Evolutionary conservation across 768 basidiomycete species (phyloP).

Genomic region (Xerocomellus intermedius): DNA sequence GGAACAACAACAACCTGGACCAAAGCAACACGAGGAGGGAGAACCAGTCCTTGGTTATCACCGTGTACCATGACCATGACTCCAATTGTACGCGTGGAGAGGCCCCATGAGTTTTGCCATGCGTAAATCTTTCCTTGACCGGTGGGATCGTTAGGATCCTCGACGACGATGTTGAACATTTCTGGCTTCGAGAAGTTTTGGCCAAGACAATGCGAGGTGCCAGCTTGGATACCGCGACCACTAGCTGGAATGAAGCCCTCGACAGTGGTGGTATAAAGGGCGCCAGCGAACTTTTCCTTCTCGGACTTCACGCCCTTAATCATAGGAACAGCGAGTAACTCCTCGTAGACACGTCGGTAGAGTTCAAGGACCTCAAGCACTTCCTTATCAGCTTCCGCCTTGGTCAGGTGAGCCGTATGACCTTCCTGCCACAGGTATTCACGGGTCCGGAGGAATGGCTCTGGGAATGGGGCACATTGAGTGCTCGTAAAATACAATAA

Average conservation of each 20-base stretch:
- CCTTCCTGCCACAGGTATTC: conserved; percentile 99
- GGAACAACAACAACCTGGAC: conserved; percentile 91
- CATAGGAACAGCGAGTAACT: conserved; percentile 96
- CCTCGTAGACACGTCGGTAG: conserved; percentile 94
- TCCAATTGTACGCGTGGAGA: conserved; percentile 94
- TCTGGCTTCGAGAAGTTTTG: conserved; percentile 96
- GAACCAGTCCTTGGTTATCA: conserved; percentile 94
- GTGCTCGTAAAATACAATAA: not conserved
- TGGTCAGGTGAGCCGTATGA: conserved; percentile 91
- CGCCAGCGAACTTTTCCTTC: conserved; percentile 99
- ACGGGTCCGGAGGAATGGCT: conserved; percentile 98
- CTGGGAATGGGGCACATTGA: conserved; percentile 40
- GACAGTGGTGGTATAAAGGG: conserved; percentile 95
- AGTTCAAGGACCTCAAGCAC: conserved; percentile 93
- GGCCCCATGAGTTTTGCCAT: conserved; percentile 99
- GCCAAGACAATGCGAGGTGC: conserved; percentile 96
- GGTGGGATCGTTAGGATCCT: conserved; percentile 80
- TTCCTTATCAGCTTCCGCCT: conserved; percentile 86
- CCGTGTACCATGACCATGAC: conserved; percentile 99
- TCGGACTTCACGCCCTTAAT: conserved; percentile 96
- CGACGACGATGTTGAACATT: conserved; percentile 98
- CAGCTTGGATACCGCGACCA: conserved; percentile 96
- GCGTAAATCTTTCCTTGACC: conserved; percentile 73
- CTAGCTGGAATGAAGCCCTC: conserved; percentile 98
- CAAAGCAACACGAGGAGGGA: conserved; percentile 95